phyloP scores from a whole-genome alignment of 176 grass and related monocot species.

The Carex littledalei region DNA sequence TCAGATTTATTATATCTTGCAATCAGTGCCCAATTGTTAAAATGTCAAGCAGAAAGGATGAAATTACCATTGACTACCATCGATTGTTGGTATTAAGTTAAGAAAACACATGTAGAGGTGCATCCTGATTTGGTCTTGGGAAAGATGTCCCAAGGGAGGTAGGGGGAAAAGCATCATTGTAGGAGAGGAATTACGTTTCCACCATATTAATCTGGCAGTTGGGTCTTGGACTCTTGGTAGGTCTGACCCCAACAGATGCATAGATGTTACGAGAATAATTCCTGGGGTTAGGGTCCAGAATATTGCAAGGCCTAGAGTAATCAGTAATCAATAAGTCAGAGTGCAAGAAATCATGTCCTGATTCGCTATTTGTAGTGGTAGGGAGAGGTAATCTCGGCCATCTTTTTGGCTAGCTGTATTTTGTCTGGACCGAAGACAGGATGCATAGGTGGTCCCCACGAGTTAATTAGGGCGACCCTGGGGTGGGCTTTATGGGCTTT shows the following conservation, averaged over 20 bases:
- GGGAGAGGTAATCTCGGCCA: neutral
- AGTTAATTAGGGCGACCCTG: neutral
- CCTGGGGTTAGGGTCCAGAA: neutral
- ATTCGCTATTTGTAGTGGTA: neutral
- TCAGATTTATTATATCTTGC: neutral
- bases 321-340: neutral
- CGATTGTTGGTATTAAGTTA: neutral
- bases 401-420: neutral
- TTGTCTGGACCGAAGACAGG: neutral
- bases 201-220: neutral
- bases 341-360: neutral
- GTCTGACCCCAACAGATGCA: neutral
- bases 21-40: neutral
- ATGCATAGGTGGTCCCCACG: neutral
- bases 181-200: neutral
- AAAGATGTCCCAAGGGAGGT: neutral
- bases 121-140: neutral
- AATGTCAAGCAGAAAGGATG: neutral
- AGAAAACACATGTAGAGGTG: neutral
- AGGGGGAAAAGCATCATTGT: neutral
- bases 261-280: neutral
- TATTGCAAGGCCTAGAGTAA: neutral
- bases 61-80: neutral
- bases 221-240: neutral
- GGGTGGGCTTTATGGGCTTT: neutral